A percentile compares a stretch with the other conserved stretches of the same genome.
Evolutionary conservation across 202 grass and related monocot species (phyloP).

Genomic region (Zizania palustris): DNA sequence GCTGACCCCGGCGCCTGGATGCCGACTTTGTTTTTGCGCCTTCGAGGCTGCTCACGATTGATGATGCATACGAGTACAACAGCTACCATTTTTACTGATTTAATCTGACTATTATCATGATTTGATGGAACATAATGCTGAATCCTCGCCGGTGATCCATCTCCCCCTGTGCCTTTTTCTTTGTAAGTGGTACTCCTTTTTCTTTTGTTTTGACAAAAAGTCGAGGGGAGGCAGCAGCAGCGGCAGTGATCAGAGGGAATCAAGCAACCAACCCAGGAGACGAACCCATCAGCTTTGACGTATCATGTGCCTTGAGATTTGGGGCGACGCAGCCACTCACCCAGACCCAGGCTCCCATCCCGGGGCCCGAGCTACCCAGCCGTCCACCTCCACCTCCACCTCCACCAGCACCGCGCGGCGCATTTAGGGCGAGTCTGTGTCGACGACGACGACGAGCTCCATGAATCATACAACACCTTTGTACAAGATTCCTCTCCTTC

Average conservation of each 20-base stretch:
- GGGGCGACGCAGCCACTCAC: not conserved
- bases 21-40: not conserved
- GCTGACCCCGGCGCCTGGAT: constrained; percentile 47
- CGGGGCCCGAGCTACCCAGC: not conserved
- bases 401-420: too few relatives aligned
- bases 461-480: too few relatives aligned
- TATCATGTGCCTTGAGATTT: constrained; percentile 5
- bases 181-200: not conserved
- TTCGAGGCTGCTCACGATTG: constrained; percentile 31
- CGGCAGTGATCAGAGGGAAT: not conserved
- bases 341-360: not conserved
- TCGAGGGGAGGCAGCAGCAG: not conserved
- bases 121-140: too few relatives aligned
- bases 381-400: too few relatives aligned
- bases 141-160: too few relatives aligned
- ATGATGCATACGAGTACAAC: too few relatives aligned
- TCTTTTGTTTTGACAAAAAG: not conserved
- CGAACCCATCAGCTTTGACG: constrained; percentile 27
- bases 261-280: not conserved
- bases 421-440: too few relatives aligned
- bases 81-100: too few relatives aligned
- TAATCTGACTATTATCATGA: too few relatives aligned
- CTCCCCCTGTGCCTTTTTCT: not conserved
- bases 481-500: too few relatives aligned
- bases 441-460: too few relatives aligned